Percentiles rank a stretch among this genome's conserved stretches.
Evolutionary conservation across 1,284 basidiomycete genomes (phyloP).

Genomic region (Fistulina hepatica): DNA sequence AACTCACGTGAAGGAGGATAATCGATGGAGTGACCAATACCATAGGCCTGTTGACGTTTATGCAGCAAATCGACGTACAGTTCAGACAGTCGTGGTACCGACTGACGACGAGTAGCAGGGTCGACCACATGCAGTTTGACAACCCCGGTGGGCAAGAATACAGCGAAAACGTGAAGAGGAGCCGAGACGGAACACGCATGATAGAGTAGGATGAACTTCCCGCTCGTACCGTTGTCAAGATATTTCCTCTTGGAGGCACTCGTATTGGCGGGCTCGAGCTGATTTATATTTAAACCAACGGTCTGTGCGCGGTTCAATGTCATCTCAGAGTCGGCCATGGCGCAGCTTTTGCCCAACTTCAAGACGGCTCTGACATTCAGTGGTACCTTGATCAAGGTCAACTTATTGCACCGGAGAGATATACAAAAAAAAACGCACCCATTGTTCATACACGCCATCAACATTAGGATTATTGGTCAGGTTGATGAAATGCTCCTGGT

Average conservation of each 20-base stretch:
- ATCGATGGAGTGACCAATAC: slow-evolving; percentile 38
- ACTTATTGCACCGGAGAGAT: neutral
- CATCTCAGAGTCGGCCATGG: slow-evolving; percentile 52
- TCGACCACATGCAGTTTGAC: slow-evolving; percentile 88
- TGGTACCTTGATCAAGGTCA: slow-evolving; percentile 73
- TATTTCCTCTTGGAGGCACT: slow-evolving; percentile 62
- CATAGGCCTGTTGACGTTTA: slow-evolving; percentile 20
- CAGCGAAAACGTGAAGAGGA: slow-evolving; percentile 80
- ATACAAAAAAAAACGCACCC: slow-evolving; percentile 42
- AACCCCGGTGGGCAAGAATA: slow-evolving; percentile 69
- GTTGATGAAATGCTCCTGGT: slow-evolving; percentile 85
- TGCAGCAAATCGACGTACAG: slow-evolving; percentile 44
- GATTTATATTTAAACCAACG: slow-evolving; percentile 75
- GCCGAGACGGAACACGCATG: slow-evolving; percentile 70
- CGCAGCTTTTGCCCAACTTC: slow-evolving; percentile 77
- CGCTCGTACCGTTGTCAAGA: slow-evolving; percentile 61
- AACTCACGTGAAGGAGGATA: slow-evolving; percentile 72
- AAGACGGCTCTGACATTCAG: slow-evolving; percentile 77
- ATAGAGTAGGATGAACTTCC: slow-evolving; percentile 87
- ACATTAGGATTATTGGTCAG: slow-evolving; percentile 92
- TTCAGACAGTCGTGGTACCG: slow-evolving; percentile 67
- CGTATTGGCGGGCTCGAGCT: slow-evolving; percentile 56
- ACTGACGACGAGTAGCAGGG: slow-evolving; percentile 74
- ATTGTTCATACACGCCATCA: slow-evolving; percentile 90
- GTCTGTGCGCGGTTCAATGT: slow-evolving; percentile 82